Base-by-base conservation (phyloP, 768 basidiomycete genomes). In the Mycena maculata region DNA sequence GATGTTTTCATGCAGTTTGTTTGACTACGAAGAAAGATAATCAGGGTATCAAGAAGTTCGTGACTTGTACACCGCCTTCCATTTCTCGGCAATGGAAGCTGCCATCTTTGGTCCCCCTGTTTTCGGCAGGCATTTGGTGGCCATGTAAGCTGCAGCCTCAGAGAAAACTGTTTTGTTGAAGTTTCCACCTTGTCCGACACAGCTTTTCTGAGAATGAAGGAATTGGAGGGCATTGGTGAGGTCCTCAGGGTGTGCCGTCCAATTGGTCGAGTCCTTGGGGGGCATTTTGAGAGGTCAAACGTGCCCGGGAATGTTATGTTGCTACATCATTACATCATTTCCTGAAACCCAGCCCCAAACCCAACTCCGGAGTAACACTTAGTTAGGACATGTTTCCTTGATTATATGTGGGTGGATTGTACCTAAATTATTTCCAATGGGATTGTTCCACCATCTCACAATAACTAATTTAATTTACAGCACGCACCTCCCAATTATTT, bases 71-170 rank as follows among this genome's bases (percentile, higher is more conserved):
- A 58, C 57, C 4, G 42, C 41, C 30, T 58, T 58, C 42, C 44
- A 58, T 58, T 58, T 58, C 4, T 27, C n/a, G 3, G 20, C 44
- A 47, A 60, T 49, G 31, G 58, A 48, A 31, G 18, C n/a, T 22
- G 58, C 58, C 18, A 47, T 60, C 47, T 60, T 60, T 22, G 58
- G 47, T 13, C 58, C 47, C 22, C 58, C 58, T n/a, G 28, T 49
- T 41, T 60, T 49, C 22, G 58, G 58, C 9, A 25, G 44, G 27
- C 38, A 44, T 15, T 47, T 15, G 7, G 9, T 15, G 33, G 56
- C 44, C 56, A 58, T 58, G 30, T 45, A 47, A 31, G 41, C 56
- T 15, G 56, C 56, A 33, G 58, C 58, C 47, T 60, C 58, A 20
- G 10, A 8, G 13, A 60, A 31, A 7, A 49, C 58, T n/a, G n/a